phyloP scores from a whole-genome alignment of 345 rosid genomes.

The Heritiera littoralis region DNA sequence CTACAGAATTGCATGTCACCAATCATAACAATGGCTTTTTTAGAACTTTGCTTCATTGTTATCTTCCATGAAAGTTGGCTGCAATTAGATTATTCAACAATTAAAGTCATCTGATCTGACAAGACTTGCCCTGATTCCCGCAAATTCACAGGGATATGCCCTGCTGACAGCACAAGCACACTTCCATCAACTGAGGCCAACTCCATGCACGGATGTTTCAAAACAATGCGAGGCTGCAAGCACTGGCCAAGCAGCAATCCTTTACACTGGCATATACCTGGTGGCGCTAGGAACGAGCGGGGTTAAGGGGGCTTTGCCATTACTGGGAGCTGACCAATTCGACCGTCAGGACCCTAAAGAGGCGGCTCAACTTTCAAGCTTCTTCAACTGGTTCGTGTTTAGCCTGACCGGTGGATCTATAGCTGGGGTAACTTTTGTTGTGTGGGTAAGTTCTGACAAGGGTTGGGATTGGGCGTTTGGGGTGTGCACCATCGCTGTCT shows the following conservation, averaged over 20 bases:
- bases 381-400: constrained; percentile 62
- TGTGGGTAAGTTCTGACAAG: constrained; percentile 48
- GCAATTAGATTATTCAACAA: background rate
- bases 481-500: constrained; percentile 32
- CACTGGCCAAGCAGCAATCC: constrained; percentile 36
- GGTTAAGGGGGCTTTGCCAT: constrained; percentile 53
- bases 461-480: constrained; percentile 63
- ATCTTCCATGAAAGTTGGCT: background rate
- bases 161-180: constrained; percentile 58
- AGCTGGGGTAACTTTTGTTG: constrained; percentile 48
- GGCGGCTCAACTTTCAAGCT: constrained; percentile 46
- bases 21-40: too few relatives aligned
- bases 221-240: constrained; percentile 44
- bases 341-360: constrained; percentile 48
- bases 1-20: background rate
- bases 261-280: constrained; percentile 52
- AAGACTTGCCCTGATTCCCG: background rate
- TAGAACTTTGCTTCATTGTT: too few relatives aligned
- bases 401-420: constrained; percentile 51
- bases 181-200: constrained; percentile 47
- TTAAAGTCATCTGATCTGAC: background rate
- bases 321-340: constrained; percentile 67
- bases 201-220: constrained; percentile 44
- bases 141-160: constrained; percentile 46
- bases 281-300: constrained; percentile 63